Conservation (phyloP, 352 stramenopile species). For the Phytophthora sojae region DNA sequence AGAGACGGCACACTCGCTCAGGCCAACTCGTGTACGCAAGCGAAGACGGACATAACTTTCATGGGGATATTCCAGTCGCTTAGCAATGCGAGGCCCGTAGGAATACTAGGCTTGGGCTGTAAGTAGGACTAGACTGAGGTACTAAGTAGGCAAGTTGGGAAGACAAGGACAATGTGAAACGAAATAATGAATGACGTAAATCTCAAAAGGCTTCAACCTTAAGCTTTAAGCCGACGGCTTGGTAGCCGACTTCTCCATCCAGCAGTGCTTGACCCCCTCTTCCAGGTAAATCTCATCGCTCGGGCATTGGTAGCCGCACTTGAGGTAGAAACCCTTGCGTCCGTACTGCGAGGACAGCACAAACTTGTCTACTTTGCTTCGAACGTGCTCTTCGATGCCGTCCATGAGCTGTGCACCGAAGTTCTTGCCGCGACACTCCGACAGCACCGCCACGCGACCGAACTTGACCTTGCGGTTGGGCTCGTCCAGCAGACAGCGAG, state of each 20-base stretch:
- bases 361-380: constrained; percentile 48
- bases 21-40: constrained; percentile 1
- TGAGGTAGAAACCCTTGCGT: constrained; percentile 74
- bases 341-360: constrained; percentile 62
- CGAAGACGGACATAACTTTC: not conserved
- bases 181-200: too few species aligned
- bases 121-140: too few species aligned
- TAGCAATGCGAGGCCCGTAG: not conserved
- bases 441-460: constrained; percentile 66
- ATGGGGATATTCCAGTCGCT: not conserved
- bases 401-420: constrained; percentile 65
- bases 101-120: too few species aligned
- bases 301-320: constrained; percentile 63
- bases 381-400: constrained; percentile 54
- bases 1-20: not conserved
- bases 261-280: constrained; percentile 62
- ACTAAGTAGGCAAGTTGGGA: too few species aligned
- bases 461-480: constrained; percentile 62
- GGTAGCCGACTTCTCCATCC: constrained; percentile 49
- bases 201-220: too few species aligned
- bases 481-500: constrained; percentile 51
- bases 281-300: constrained; percentile 67
- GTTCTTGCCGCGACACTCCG: constrained; percentile 65
- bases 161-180: too few species aligned
- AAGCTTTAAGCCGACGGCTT: not conserved